These are phyloP conservation scores for Colletotrichum sp. DNA, from an alignment of 2,329 filamentous ascomycete species.

Conservation along the genomic window DNA sequence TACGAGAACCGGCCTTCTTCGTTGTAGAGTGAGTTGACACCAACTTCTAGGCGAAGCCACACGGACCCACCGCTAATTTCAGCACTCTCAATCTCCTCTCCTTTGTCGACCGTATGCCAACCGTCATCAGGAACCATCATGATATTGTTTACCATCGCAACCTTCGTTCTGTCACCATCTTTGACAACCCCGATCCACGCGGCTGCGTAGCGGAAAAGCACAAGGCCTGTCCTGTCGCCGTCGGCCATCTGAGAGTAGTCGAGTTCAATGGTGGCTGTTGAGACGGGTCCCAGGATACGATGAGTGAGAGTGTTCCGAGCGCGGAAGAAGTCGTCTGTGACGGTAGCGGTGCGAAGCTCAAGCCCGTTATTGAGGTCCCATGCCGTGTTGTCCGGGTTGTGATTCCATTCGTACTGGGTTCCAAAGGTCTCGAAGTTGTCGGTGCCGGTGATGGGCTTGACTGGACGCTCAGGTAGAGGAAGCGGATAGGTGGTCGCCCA, in stretches of 20 bases:
- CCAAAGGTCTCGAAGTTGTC: neutral
- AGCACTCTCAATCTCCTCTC: neutral
- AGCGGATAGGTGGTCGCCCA: neutral
- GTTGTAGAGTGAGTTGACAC: neutral
- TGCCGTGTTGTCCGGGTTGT: neutral
- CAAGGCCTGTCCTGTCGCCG: neutral
- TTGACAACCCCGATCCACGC: neutral
- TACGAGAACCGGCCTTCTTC: neutral
- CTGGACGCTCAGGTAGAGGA: neutral
- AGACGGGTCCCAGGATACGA: neutral
- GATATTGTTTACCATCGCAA: neutral
- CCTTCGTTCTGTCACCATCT: neutral
- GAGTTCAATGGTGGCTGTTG: neutral
- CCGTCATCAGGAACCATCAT: neutral
- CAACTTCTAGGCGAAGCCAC: neutral
- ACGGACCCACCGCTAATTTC: neutral
- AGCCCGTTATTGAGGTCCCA: fast-evolving
- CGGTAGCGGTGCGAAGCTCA: neutral
- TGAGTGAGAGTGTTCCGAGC: neutral
- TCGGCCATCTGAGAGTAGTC: neutral
- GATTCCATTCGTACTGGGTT: neutral
- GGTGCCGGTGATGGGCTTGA: neutral
- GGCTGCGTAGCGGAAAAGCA: neutral
- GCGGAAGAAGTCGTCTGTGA: neutral
- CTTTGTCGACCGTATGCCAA: neutral